These are phyloP conservation scores for Colletotrichum tropicale DNA, from an alignment of 2,329 filamentous ascomycete genomes.

Conservation along the genomic window DNA sequence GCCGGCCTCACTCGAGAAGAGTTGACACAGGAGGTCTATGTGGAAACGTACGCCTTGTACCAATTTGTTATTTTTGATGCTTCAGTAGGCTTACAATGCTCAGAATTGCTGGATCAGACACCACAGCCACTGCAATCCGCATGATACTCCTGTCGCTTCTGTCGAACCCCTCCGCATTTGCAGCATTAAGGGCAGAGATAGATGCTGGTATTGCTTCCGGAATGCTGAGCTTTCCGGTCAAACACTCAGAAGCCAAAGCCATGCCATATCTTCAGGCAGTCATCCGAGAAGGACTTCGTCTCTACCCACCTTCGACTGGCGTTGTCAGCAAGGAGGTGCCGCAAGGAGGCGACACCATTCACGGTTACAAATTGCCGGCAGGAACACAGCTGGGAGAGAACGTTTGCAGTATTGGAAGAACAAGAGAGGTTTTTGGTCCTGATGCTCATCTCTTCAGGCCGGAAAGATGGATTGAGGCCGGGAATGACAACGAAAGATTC, in stretches of 20 bases:
- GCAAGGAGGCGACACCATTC: conserved; percentile 36
- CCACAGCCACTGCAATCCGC: conserved; percentile 40
- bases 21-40: conserved; percentile 28
- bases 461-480: conserved; percentile 49
- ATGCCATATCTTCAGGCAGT: conserved; percentile 54
- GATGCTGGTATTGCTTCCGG: conserved; percentile 30
- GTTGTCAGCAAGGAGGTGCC: conserved; percentile 56
- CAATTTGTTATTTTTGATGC: too few species aligned
- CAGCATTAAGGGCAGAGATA: conserved; percentile 53
- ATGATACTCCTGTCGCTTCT: conserved; percentile 55
- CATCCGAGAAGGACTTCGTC: conserved; percentile 54
- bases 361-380: conserved; percentile 37
- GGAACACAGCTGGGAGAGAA: conserved; percentile 45
- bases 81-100: background rate
- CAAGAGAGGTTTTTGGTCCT: conserved; percentile 45
- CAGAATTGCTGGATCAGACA: conserved; percentile 39
- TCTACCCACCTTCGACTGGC: conserved; percentile 53
- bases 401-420: conserved; percentile 39
- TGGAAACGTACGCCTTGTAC: conserved; percentile 10
- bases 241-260: conserved; percentile 37
- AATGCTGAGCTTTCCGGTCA: conserved; percentile 26
- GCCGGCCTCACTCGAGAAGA: conserved; percentile 29
- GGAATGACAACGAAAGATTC: conserved; percentile 33
- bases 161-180: conserved; percentile 50
- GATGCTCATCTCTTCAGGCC: conserved; percentile 50